Evolutionary conservation across 2,329 filamentous ascomycete species (phyloP).

Genomic region (Sordariomycetes sp.): DNA sequence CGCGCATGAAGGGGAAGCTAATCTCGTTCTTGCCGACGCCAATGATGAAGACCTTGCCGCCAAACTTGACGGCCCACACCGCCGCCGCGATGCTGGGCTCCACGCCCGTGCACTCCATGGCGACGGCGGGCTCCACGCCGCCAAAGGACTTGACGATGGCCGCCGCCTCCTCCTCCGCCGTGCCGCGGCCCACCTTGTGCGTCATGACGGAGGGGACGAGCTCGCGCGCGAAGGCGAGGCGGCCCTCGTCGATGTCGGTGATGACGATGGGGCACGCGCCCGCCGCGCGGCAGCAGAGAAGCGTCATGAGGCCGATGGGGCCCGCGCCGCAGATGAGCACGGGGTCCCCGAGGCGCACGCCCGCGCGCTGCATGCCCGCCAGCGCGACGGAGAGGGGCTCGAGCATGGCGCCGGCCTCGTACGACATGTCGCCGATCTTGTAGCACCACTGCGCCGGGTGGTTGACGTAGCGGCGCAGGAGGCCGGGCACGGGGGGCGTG

Average conservation of each 20-base stretch:
- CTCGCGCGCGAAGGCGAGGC: slow-evolving; percentile 73
- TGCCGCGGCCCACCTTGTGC: slow-evolving; percentile 56
- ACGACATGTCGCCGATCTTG: slow-evolving; percentile 87
- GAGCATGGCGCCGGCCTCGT: slow-evolving; percentile 78
- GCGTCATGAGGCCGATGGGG: slow-evolving; percentile 81
- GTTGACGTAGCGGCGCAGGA: slow-evolving; percentile 86
- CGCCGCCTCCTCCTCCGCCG: slow-evolving; percentile 58
- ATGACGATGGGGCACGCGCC: slow-evolving; percentile 86
- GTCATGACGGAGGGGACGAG: slow-evolving; percentile 69
- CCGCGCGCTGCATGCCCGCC: slow-evolving; percentile 74
- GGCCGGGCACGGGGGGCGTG: slow-evolving; percentile 76
- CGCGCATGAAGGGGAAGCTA: slow-evolving; percentile 87
- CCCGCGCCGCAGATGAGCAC: slow-evolving; percentile 86
- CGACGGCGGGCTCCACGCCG: slow-evolving; percentile 67
- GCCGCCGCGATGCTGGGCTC: slow-evolving; percentile 78
- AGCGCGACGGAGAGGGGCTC: slow-evolving; percentile 85
- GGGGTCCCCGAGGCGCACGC: slow-evolving; percentile 70
- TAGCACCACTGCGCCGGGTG: slow-evolving; percentile 93
- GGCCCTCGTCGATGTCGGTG: slow-evolving; percentile 83
- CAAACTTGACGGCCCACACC: slow-evolving; percentile 86
- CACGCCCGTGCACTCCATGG: slow-evolving; percentile 88
- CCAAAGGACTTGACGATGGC: slow-evolving; percentile 57
- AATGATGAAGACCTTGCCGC: slow-evolving; percentile 93
- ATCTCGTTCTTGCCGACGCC: slow-evolving; percentile 94
- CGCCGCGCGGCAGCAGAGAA: slow-evolving; percentile 73